These are phyloP conservation scores for Quercus bicolor DNA, from an alignment of 306 rosid genomes.

Conservation along the genomic window DNA sequence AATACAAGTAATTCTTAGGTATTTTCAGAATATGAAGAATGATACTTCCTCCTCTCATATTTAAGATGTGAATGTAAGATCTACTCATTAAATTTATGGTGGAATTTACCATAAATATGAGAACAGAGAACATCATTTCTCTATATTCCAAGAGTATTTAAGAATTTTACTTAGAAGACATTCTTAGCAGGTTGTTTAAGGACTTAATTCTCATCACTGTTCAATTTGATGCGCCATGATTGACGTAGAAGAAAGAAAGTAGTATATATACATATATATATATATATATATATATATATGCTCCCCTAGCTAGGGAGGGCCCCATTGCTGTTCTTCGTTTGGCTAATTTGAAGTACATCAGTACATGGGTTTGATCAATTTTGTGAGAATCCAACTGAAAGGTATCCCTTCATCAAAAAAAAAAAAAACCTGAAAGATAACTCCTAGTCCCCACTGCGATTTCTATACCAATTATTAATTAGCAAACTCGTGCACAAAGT, in stretches of 20 bases:
- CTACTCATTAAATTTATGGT: too few relatives aligned
- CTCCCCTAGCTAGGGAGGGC: not conserved
- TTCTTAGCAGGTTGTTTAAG: too few relatives aligned
- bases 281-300: not conserved
- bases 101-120: fast-evolving
- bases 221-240: too few relatives aligned
- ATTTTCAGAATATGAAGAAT: fast-evolving
- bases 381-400: not conserved
- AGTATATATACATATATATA: not conserved
- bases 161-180: too few relatives aligned
- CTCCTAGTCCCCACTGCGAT: not conserved
- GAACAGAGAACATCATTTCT: fast-evolving
- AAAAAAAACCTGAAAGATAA: not conserved
- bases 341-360: conserved; percentile 16
- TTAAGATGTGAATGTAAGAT: fast-evolving
- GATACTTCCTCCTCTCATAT: fast-evolving
- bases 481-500: not conserved
- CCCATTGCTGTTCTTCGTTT: conserved; percentile 3
- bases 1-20: too few relatives aligned
- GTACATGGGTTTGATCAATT: conserved; percentile 17
- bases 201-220: too few relatives aligned
- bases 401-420: not conserved
- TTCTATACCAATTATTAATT: not conserved
- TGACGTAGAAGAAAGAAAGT: too few relatives aligned
- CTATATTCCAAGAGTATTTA: fast-evolving